Conservation (phyloP, 164 flowering plant genomes). For the Annona cherimola region DNA sequence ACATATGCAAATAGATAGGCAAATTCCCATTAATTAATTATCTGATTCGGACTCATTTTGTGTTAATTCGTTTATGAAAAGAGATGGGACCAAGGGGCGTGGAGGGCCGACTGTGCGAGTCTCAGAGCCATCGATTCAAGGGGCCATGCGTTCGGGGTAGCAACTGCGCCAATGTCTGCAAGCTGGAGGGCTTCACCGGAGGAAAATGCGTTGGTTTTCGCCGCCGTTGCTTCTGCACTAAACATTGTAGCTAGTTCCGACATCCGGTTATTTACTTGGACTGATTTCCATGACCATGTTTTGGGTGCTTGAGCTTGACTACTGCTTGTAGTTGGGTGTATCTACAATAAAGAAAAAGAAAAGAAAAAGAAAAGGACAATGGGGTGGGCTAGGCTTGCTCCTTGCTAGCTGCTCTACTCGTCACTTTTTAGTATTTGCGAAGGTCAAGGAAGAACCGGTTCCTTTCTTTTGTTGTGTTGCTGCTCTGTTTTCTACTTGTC, state of each 20-base stretch:
- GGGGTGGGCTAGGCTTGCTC: no score
- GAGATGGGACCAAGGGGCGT: slow-evolving; percentile 24
- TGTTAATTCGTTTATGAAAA: slow-evolving; percentile 4
- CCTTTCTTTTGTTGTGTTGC: no score
- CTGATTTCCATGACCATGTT: neutral
- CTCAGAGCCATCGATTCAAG: slow-evolving; percentile 35
- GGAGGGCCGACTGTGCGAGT: slow-evolving; percentile 38
- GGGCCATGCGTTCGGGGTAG: slow-evolving; percentile 32
- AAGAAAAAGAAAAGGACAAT: no score
- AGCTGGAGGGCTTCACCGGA: slow-evolving; percentile 36
- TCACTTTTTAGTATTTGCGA: no score
- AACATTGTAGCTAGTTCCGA: slow-evolving; percentile 18
- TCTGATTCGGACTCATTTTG: neutral
- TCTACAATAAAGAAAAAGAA: no score
- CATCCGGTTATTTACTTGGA: neutral
- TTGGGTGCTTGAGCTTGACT: neutral
- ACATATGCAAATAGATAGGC: neutral
- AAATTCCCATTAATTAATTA: neutral
- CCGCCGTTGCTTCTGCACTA: slow-evolving; percentile 47
- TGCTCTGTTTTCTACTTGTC: no score
- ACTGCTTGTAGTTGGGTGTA: no score
- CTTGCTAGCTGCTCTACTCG: no score
- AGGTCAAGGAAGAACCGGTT: no score
- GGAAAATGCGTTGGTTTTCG: slow-evolving; percentile 45
- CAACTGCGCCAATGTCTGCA: slow-evolving; percentile 45